Conservation (phyloP, 1,139 yeast genomes). For the Meyerozyma smithsonii region DNA sequence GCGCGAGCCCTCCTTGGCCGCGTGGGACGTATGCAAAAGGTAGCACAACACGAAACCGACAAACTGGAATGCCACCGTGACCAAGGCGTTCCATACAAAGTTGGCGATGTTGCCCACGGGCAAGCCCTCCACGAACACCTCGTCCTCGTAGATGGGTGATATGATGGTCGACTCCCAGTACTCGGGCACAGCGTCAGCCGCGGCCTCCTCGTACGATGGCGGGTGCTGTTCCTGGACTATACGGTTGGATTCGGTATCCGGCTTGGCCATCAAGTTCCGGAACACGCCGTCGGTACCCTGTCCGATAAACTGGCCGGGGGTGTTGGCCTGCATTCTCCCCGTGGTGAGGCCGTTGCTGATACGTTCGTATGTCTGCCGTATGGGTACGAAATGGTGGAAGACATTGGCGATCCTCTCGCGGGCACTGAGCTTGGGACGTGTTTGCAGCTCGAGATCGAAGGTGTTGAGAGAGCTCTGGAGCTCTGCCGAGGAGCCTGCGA, state of each 20-base stretch:
- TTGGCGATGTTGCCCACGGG: slow-evolving; percentile 94
- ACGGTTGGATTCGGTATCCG: slow-evolving; percentile 47
- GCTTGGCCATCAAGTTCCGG: slow-evolving; percentile 84
- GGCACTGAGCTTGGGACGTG: slow-evolving; percentile 18
- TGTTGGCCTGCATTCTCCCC: slow-evolving; percentile 42
- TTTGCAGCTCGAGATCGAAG: slow-evolving; percentile 20
- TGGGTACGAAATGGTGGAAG: slow-evolving; percentile 32
- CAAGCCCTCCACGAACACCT: slow-evolving; percentile 88
- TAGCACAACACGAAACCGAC: slow-evolving; percentile 91
- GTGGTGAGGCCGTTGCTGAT: slow-evolving; percentile 40
- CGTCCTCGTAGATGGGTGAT: slow-evolving; percentile 80
- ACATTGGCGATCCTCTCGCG: slow-evolving; percentile 30
- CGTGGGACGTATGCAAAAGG: slow-evolving; percentile 90
- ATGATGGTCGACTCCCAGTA: slow-evolving; percentile 93
- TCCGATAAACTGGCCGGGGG: slow-evolving; percentile 45
- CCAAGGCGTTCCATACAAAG: slow-evolving; percentile 84
- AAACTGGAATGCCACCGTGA: slow-evolving; percentile 86
- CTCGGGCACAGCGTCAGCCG: slow-evolving; percentile 92
- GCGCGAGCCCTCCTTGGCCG: slow-evolving; percentile 93
- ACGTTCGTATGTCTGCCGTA: slow-evolving; percentile 42
- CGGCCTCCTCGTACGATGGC: slow-evolving; percentile 95
- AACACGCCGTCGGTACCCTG: slow-evolving; percentile 86
- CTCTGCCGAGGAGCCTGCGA: slow-evolving; percentile 1
- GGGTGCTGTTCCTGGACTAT: slow-evolving; percentile 51
- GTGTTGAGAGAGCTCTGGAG: background rate